Conservation (phyloP, 139 green algal species). For the Monoraphidium neglectum region DNA sequence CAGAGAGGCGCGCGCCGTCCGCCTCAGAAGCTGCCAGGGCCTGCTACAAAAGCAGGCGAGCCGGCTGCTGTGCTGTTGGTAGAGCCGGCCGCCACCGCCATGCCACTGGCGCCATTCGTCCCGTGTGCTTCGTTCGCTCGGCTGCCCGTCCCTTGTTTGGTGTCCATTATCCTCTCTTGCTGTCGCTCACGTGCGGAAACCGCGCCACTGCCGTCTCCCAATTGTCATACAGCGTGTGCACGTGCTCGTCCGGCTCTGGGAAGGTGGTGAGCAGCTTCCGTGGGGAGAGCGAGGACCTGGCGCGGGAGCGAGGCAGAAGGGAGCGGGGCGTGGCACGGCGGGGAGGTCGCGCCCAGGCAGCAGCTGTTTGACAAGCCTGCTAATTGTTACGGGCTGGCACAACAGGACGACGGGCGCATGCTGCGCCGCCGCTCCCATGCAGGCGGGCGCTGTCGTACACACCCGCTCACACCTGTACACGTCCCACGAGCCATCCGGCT, state of each 20-base stretch:
- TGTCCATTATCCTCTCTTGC: too few species aligned
- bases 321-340: background rate
- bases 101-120: too few species aligned
- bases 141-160: too few species aligned
- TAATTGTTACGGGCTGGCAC: background rate
- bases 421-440: background rate
- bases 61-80: too few species aligned
- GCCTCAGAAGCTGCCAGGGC: too few species aligned
- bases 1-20: background rate
- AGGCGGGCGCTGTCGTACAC: too few species aligned
- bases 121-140: too few species aligned
- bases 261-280: constrained; percentile 81
- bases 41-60: too few species aligned
- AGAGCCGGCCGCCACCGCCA: too few species aligned
- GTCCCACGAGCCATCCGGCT: constrained; percentile 64
- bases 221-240: constrained; percentile 92
- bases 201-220: constrained; percentile 71
- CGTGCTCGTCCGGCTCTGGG: constrained; percentile 66
- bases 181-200: constrained; percentile 66
- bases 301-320: background rate
- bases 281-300: constrained; percentile 67
- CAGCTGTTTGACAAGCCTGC: background rate
- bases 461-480: constrained; percentile 84
- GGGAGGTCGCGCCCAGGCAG: background rate
- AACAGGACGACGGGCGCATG: background rate